Evolutionary conservation across 75 land plant genomes (phyloP), one percentile per base, ranked within the genome.

Genomic region (Adiantum capillusveneris): DNA sequence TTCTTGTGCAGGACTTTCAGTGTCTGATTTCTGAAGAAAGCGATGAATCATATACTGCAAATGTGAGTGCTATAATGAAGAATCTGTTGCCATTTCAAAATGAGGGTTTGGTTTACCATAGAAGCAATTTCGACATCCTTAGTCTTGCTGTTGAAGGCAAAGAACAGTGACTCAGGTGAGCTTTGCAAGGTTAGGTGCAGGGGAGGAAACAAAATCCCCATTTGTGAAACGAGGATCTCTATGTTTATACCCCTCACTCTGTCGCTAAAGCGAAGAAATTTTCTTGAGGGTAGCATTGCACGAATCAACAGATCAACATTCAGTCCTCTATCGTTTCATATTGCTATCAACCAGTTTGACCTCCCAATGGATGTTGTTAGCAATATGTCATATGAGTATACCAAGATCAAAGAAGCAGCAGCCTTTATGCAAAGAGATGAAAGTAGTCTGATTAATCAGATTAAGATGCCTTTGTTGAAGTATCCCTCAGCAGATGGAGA

Each of bases 101-200:
- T 13, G 12, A 39, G 6, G 17, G 6, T 14, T 37, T 52, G 13
- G 22, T 59, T 2, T 31, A 20, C 25, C 31, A 53, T 30, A 31
- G 34, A 17, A 53, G 31, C 11, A 28, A 42, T 11, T 42, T 64
- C 1, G 59, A 64, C 25, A 31, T 28, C 9, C 58, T 30, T 13
- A 49, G 39, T 6, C 53, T 64, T 2, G 53, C 13, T 39, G 42
- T 13, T 9, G 42, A 39, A 13, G 42, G 42, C 42, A 39, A 13
- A 13, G 56, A 30, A 30, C 6, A 25, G 26, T 30, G 11, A 21
- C 13, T 49, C 66, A 6, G 41, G 59, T 11, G 22, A 64, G 39
- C 26, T 53, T 11, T 64, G 66, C 41, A 64, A 53, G 66, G 34
- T 64, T 17, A 59, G 59, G 2, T 64, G 66, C 59, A 29, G 36